Percentiles rank a stretch among this genome's conserved stretches.
Conservation (phyloP, 192 early-diverging fungal genomes). For the Mortierella hygrophila region DNA sequence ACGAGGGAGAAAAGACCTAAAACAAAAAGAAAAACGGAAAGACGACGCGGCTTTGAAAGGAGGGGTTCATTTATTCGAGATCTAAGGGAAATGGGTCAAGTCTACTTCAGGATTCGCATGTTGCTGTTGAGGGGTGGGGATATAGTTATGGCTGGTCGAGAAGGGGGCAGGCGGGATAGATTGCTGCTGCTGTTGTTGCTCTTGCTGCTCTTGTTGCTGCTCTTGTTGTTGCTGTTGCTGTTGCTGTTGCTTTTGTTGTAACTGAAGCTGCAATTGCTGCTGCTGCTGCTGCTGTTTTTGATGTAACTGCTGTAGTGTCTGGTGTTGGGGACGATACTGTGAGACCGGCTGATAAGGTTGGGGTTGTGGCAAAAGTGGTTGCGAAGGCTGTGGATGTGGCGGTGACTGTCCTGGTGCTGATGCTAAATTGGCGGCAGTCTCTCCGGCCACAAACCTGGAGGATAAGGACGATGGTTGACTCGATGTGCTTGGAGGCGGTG, state of each 20-base stretch:
- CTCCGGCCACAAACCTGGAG: background rate
- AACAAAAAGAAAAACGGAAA: background rate
- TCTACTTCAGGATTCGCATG: constrained; percentile 30
- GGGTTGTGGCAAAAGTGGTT: background rate
- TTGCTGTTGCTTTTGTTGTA: constrained; percentile 1
- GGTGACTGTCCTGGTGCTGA: background rate
- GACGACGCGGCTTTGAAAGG: background rate
- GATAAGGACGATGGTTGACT: background rate
- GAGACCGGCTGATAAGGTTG: constrained; percentile 17
- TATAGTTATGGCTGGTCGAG: background rate
- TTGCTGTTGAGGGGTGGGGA: constrained; percentile 24
- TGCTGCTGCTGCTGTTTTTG: constrained; percentile 26
- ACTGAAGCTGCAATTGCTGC: background rate
- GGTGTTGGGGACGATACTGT: constrained; percentile 28
- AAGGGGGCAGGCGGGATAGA: background rate
- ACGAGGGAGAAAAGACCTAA: background rate
- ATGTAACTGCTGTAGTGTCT: constrained; percentile 20
- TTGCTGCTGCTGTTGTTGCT: background rate
- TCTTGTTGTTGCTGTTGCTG: constrained; percentile 1
- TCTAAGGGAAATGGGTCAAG: constrained; percentile 30
- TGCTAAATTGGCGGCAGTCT: background rate
- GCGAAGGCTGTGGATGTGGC: background rate
- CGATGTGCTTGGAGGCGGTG: background rate
- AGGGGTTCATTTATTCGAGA: background rate
- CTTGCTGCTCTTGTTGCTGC: background rate